Evolutionary conservation across 805 yeast species (phyloP).

Genomic region (Spathaspora arborariae): DNA sequence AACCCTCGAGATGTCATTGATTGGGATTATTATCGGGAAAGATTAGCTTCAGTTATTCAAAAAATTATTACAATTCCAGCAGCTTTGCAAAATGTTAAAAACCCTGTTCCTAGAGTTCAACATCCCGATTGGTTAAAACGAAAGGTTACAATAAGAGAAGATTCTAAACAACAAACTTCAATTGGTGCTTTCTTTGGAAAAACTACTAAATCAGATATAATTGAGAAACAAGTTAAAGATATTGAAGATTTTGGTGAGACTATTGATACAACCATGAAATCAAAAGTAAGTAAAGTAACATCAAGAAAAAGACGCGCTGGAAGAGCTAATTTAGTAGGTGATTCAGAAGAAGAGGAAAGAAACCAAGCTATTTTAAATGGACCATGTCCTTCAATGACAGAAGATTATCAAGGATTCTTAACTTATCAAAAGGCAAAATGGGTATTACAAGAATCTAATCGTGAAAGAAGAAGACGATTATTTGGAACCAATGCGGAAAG

Average conservation of each 20-base stretch:
- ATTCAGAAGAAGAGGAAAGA: constrained; percentile 45
- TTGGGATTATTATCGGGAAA: constrained; percentile 89
- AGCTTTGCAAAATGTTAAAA: constrained; percentile 78
- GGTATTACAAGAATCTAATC: constrained; percentile 70
- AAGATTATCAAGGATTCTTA: constrained; percentile 66
- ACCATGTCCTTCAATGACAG: constrained; percentile 61
- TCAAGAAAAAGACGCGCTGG: constrained; percentile 42
- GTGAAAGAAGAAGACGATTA: constrained; percentile 66
- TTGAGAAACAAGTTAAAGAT: constrained; percentile 46
- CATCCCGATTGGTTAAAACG: constrained; percentile 92
- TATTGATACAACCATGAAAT: constrained; percentile 21
- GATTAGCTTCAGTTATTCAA: constrained; percentile 89
- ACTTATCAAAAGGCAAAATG: constrained; percentile 83
- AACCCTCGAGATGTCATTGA: constrained; percentile 89
- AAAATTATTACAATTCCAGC: constrained; percentile 97
- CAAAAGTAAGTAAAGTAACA: constrained; percentile 44
- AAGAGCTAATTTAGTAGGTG: constrained; percentile 16
- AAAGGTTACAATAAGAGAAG: constrained; percentile 56
- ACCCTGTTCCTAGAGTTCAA: constrained; percentile 91
- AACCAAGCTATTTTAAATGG: constrained; percentile 46
- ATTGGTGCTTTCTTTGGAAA: constrained; percentile 54
- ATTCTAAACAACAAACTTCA: constrained; percentile 68
- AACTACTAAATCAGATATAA: constrained; percentile 38
- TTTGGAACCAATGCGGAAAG: constrained; percentile 66
- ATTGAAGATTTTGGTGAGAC: constrained; percentile 67